Percentiles rank a stretch among this genome's conserved stretches.
These are phyloP conservation scores for Penicillium crystallinum DNA, from an alignment of 495 filamentous ascomycete species.

Conservation along the genomic window DNA sequence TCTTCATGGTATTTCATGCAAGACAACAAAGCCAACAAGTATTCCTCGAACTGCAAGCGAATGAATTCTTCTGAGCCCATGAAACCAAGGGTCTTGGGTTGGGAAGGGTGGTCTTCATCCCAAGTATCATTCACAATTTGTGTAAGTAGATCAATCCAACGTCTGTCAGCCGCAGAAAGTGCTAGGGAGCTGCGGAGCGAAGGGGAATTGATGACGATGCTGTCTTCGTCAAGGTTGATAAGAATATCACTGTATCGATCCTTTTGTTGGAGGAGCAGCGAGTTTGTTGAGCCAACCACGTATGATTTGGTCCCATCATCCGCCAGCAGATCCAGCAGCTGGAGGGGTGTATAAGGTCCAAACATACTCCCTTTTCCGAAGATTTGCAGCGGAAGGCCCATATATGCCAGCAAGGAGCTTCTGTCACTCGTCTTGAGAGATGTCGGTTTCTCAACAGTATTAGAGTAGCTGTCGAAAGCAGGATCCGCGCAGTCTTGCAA, in stretches of 20 bases:
- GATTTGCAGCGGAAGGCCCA: constrained; percentile 90
- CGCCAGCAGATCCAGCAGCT: constrained; percentile 90
- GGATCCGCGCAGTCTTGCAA: constrained; percentile 92
- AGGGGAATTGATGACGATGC: constrained; percentile 73
- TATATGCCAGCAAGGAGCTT: constrained; percentile 81
- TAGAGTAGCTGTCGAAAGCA: constrained; percentile 76
- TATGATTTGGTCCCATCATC: constrained; percentile 96
- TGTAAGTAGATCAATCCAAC: constrained; percentile 95
- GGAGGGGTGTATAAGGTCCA: constrained; percentile 92
- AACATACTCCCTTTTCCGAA: constrained; percentile 97
- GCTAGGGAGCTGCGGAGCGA: constrained; percentile 72
- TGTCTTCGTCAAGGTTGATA: constrained; percentile 91
- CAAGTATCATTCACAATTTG: constrained; percentile 93
- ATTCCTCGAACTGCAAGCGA: constrained; percentile 95
- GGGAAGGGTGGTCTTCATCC: constrained; percentile 84
- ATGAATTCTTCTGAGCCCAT: constrained; percentile 98
- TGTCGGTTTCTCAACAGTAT: constrained; percentile 68
- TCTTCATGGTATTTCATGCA: constrained; percentile 86
- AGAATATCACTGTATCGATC: constrained; percentile 97
- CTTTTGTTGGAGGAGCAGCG: constrained; percentile 84
- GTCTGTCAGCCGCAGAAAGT: constrained; percentile 79
- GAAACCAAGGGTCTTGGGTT: constrained; percentile 91
- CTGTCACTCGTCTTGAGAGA: constrained; percentile 89
- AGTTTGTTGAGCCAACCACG: constrained; percentile 95
- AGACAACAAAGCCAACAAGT: constrained; percentile 82